Evolutionary conservation across 2,329 filamentous ascomycete genomes (phyloP), one percentile per base, ranked within the genome.

Genomic region (Paecilomyces formosus): DNA sequence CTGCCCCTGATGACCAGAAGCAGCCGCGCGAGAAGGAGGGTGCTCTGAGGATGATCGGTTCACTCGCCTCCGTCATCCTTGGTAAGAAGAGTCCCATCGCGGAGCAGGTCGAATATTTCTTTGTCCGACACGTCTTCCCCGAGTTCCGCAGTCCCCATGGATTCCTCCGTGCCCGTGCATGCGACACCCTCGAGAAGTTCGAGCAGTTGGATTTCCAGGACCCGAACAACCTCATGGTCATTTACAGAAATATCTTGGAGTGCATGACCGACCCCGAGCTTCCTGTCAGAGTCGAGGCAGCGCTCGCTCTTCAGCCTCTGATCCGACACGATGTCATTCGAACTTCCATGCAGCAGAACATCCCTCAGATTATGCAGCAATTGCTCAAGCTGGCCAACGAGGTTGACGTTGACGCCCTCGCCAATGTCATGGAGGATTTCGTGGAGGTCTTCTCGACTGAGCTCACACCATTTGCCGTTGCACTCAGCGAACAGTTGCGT

Each of bases 391-490:
- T 99, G 58, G 93, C 94, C 28, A 99, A 99, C 70, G 94, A 99
- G 76, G 94, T 95, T 59, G 94, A 99, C 71, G 93, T 99, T 54
- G 94, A 99, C 74, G 92, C 94, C 4, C 81, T 99, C 49, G 93
- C 94, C 22, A 97, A 97, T 69, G 94, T 99, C 45, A 99, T 99
- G 94, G 94, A 99, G 76, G 94, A 99, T 71, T 99, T 99, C 71
- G 94, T 99, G 53, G 94, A 99, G 74, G 92, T 97, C 2, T 99
- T 99, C 71, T 93, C 94, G n/a, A 84, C 91, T 2, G 94, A 99
- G 73, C 83, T 99, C 53, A 97, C 94, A 5, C 94, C 94, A 2
- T 99, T 99, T 68, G 94, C 94, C 11, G 93, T 99, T 31, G 94
- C 94, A 3, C 81, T 99, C 3, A 96, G 92, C 70, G 92, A 97